Percentiles rank a stretch among this genome's conserved stretches.
Evolutionary conservation across 78 protist species (phyloP).

Genomic region (Emiliania huxleyi): DNA sequence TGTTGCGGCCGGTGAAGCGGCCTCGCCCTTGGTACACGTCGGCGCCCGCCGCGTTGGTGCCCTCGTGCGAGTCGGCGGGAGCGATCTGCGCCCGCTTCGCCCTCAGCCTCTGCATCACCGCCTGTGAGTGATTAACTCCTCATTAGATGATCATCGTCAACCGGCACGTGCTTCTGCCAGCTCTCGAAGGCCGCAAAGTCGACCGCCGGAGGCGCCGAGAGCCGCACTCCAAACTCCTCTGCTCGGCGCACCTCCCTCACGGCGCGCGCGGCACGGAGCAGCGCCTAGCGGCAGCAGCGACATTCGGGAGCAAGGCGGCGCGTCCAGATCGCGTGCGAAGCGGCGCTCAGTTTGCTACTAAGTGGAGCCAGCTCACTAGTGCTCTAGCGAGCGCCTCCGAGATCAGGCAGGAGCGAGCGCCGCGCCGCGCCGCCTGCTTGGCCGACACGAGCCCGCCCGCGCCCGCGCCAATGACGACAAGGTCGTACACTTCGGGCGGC

Average conservation of each 20-base stretch:
- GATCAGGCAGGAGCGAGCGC: conserved; percentile 33
- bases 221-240: too few species aligned
- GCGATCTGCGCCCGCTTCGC: background rate
- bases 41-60: background rate
- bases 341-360: too few species aligned
- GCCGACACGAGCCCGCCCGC: conserved; percentile 60
- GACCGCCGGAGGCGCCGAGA: conserved; percentile 18
- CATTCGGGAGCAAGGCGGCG: too few species aligned
- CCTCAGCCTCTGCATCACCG: conserved; percentile 69
- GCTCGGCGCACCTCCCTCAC: background rate
- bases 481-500: conserved; percentile 34
- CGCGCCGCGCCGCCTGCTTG: conserved; percentile 49
- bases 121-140: too few species aligned
- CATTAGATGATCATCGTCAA: too few species aligned
- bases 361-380: too few species aligned
- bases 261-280: conserved; percentile 35
- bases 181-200: conserved; percentile 63
- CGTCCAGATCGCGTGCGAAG: too few species aligned
- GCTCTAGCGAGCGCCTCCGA: conserved; percentile 56
- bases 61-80: background rate
- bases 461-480: conserved; percentile 71
- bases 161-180: too few species aligned
- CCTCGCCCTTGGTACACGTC: background rate
- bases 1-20: background rate
- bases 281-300: conserved; percentile 69